Evolutionary conservation across 208 protist genomes (phyloP).

Genomic region (Trypanosoma melophagium): DNA sequence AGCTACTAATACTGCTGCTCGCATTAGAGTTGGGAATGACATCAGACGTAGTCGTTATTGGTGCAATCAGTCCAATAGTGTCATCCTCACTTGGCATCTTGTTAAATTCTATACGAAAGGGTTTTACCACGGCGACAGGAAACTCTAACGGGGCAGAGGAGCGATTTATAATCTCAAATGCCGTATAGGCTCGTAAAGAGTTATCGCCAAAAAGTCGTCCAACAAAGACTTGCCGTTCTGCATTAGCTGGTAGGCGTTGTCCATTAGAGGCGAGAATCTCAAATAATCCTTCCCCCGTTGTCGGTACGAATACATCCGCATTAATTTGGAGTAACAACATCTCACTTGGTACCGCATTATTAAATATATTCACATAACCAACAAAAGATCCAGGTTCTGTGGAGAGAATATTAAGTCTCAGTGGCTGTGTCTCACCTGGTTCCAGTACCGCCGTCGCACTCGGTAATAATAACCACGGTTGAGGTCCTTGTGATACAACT

Average conservation of each 20-base stretch:
- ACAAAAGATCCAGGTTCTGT: constrained; percentile 81
- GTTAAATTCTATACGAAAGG: constrained; percentile 76
- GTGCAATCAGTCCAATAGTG: background rate
- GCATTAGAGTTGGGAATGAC: background rate
- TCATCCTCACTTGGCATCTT: constrained; percentile 13
- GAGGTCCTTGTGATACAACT: constrained; percentile 78
- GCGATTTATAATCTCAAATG: constrained; percentile 79
- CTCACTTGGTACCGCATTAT: constrained; percentile 52
- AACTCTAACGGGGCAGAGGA: constrained; percentile 79
- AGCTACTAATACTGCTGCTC: background rate
- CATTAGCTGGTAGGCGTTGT: constrained; percentile 30
- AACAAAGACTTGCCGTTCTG: constrained; percentile 48
- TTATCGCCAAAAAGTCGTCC: constrained; percentile 75
- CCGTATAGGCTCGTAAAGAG: constrained; percentile 52
- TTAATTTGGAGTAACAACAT: constrained; percentile 74
- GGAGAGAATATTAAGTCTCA: constrained; percentile 71
- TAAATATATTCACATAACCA: constrained; percentile 74
- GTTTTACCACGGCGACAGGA: constrained; percentile 77
- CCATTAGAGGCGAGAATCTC: constrained; percentile 63
- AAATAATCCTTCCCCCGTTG: constrained; percentile 72
- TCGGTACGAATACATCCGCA: constrained; percentile 73
- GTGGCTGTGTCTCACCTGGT: constrained; percentile 61
- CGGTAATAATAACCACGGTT: constrained; percentile 74
- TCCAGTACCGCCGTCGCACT: constrained; percentile 42
- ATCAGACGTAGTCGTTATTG: background rate